Conservation (phyloP, 2,329 filamentous ascomycete genomes). For the Aspergillus vadensis region DNA sequence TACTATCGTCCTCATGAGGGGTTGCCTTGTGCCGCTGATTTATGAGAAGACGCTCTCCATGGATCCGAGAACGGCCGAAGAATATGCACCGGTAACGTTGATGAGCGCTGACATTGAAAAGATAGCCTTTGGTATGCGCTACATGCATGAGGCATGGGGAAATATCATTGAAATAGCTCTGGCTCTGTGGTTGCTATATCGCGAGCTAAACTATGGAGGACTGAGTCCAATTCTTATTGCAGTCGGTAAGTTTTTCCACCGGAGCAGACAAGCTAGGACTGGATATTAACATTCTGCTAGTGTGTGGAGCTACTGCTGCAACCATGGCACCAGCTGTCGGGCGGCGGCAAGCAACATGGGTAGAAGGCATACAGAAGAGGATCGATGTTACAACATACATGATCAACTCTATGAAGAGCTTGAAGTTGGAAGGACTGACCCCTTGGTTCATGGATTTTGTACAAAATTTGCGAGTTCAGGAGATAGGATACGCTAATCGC, state of each 20-base stretch:
- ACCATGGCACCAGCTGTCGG: slow-evolving; percentile 5
- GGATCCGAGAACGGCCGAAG: slow-evolving; percentile 15
- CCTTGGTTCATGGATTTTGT: slow-evolving; percentile 24
- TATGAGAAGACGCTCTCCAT: slow-evolving; percentile 36
- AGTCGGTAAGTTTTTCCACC: slow-evolving; percentile 8
- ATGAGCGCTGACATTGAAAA: slow-evolving; percentile 39
- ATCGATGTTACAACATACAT: slow-evolving; percentile 31
- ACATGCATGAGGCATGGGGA: slow-evolving; percentile 33
- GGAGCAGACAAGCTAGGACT: too few species aligned
- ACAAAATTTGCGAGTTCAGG: background rate
- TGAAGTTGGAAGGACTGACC: background rate
- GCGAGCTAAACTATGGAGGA: slow-evolving; percentile 26
- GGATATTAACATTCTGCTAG: background rate
- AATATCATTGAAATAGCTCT: slow-evolving; percentile 19
- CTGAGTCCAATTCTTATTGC: slow-evolving; percentile 26
- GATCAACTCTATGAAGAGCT: slow-evolving; percentile 42
- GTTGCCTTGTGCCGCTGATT: slow-evolving; percentile 25
- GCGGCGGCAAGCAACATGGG: slow-evolving; percentile 27
- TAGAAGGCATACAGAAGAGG: slow-evolving; percentile 29
- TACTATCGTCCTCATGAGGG: slow-evolving; percentile 10
- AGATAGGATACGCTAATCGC: background rate
- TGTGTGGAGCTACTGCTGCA: slow-evolving; percentile 4
- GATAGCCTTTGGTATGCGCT: slow-evolving; percentile 24
- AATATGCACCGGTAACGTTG: slow-evolving; percentile 31
- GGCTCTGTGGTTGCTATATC: slow-evolving; percentile 22